Conservation (phyloP, 148 eudicot genomes). For the Fagopyrum tataricum region DNA sequence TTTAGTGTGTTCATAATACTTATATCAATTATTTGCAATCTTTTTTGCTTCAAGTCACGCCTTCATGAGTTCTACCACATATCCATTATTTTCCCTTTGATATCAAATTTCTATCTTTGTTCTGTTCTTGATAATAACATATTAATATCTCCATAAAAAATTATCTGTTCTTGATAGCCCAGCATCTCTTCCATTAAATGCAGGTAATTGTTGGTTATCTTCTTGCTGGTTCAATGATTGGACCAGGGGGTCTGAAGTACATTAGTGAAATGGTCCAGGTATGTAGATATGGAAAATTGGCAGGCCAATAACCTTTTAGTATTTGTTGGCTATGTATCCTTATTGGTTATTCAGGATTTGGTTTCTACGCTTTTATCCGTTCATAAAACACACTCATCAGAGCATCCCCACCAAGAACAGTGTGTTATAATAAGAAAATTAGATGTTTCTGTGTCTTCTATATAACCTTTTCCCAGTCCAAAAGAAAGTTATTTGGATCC, state of each 20-base stretch:
- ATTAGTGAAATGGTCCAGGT: constrained; percentile 99
- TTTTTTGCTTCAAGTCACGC: not conserved
- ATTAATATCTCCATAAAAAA: not conserved
- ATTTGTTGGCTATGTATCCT: constrained; percentile 7
- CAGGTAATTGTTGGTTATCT: constrained; percentile 98
- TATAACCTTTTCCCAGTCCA: not conserved
- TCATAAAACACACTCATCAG: too few species aligned
- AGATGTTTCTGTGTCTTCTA: not conserved
- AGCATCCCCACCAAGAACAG: too few species aligned
- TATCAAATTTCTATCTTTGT: not conserved
- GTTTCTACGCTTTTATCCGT: too few species aligned
- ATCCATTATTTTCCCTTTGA: not conserved
- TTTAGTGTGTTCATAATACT: not conserved
- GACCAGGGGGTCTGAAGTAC: constrained; percentile 91
- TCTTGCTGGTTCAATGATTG: constrained; percentile 92
- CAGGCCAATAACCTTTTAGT: not conserved
- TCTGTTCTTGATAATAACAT: not conserved
- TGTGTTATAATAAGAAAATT: not conserved
- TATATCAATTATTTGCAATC: not conserved
- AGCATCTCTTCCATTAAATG: constrained; percentile 8
- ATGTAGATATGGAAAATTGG: constrained; percentile 14
- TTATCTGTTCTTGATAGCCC: not conserved
- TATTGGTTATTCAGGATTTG: not conserved
- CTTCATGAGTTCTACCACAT: not conserved
- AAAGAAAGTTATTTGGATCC: not conserved